Evolutionary conservation across 1,139 yeast genomes (phyloP).

Genomic region (Scheffersomyces titani): DNA sequence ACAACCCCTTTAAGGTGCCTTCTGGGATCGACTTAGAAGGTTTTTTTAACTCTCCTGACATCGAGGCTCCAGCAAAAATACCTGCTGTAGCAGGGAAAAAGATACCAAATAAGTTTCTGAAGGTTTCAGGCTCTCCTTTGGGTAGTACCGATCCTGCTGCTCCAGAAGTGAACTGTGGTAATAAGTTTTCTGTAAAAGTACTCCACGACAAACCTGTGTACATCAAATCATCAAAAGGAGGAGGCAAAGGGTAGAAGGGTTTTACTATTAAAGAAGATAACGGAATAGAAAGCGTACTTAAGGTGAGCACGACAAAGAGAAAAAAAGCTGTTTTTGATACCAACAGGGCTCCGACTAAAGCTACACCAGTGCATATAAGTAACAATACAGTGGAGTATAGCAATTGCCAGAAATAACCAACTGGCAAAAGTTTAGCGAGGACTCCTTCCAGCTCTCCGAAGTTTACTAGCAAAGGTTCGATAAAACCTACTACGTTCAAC

Average conservation of each 20-base stretch:
- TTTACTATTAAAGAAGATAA: slow-evolving; percentile 65
- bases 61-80: slow-evolving; percentile 97
- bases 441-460: slow-evolving; percentile 63
- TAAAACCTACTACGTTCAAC: slow-evolving; percentile 77
- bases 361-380: slow-evolving; percentile 71
- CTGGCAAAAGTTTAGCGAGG: slow-evolving; percentile 48
- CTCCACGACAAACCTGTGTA: slow-evolving; percentile 76
- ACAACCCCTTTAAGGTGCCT: slow-evolving; percentile 83
- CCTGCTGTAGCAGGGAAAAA: slow-evolving; percentile 99
- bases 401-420: slow-evolving; percentile 59
- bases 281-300: slow-evolving; percentile 83
- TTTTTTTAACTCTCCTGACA: slow-evolving; percentile 90
- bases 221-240: slow-evolving; percentile 46
- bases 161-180: slow-evolving; percentile 80
- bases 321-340: slow-evolving; percentile 85
- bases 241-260: slow-evolving; percentile 51
- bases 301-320: slow-evolving; percentile 64
- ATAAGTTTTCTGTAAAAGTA: slow-evolving; percentile 63
- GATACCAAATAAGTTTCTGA: slow-evolving; percentile 85
- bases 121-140: slow-evolving; percentile 61
- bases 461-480: slow-evolving; percentile 71
- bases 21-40: slow-evolving; percentile 89
- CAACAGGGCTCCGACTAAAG: slow-evolving; percentile 78
- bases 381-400: slow-evolving; percentile 67
- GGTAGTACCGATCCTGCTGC: slow-evolving; percentile 86